Evolutionary conservation across 1,284 basidiomycete species (phyloP).

Genomic region (Inonotus obliquus): DNA sequence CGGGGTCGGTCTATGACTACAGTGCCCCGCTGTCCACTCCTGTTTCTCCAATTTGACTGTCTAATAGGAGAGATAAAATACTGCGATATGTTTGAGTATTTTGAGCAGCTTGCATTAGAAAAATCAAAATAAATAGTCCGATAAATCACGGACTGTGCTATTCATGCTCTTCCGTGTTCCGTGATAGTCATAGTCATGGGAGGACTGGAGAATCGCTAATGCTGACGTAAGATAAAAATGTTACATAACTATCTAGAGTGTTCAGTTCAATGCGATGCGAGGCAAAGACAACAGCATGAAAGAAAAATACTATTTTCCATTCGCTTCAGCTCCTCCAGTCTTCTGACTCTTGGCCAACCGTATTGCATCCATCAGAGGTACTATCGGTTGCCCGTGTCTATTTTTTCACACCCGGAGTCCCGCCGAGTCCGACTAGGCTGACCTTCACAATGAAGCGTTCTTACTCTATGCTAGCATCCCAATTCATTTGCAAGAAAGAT

Average conservation of each 20-base stretch:
- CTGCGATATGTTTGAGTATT: too few relatives aligned
- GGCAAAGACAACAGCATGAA: too few relatives aligned
- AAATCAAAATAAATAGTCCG: not conserved
- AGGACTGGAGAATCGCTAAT: not conserved
- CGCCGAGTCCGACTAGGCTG: not conserved
- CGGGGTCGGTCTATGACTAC: too few relatives aligned
- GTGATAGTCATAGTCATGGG: not conserved
- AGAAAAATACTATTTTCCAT: too few relatives aligned
- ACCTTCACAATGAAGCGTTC: not conserved
- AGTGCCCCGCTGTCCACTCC: too few relatives aligned
- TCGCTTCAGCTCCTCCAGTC: too few relatives aligned
- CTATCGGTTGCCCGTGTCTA: not conserved
- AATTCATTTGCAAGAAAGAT: not conserved
- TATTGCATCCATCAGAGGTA: not conserved
- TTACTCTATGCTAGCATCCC: not conserved
- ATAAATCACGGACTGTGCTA: not conserved
- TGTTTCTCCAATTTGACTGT: too few relatives aligned
- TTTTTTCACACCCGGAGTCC: not conserved
- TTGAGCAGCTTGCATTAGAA: too few relatives aligned
- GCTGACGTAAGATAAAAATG: too few relatives aligned
- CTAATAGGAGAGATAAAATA: too few relatives aligned
- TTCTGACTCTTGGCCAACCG: not conserved
- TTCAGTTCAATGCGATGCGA: too few relatives aligned
- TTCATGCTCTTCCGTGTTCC: not conserved
- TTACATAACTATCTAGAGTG: too few relatives aligned